These are phyloP conservation scores for Lentinula raphanica DNA, from an alignment of 768 basidiomycete genomes.

Conservation along the genomic window DNA sequence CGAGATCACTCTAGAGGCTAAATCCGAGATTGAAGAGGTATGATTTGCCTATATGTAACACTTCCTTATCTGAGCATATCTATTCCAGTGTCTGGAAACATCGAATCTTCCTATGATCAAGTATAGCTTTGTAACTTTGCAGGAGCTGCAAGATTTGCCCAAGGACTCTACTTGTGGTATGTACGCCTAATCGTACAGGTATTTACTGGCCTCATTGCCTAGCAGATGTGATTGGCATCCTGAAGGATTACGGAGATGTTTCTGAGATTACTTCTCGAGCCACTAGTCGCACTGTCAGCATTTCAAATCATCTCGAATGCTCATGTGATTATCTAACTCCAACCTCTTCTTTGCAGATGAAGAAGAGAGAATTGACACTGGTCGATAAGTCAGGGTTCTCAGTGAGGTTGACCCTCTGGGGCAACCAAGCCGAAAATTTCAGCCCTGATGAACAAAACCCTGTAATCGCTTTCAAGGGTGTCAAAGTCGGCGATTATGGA, in stretches of 20 bases:
- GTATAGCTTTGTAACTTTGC: slow-evolving; percentile 74
- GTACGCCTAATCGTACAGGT: slow-evolving; percentile 17
- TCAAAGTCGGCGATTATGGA: slow-evolving; percentile 88
- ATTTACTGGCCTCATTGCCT: slow-evolving; percentile 8
- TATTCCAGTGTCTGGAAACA: slow-evolving; percentile 71
- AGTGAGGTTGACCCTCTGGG: slow-evolving; percentile 90
- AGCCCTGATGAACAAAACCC: slow-evolving; percentile 47
- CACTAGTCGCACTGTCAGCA: slow-evolving; percentile 60
- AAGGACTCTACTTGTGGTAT: slow-evolving; percentile 85
- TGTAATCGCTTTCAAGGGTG: slow-evolving; percentile 90
- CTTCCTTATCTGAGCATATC: slow-evolving; percentile 3
- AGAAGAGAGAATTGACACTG: slow-evolving; percentile 84
- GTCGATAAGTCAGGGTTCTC: slow-evolving; percentile 79
- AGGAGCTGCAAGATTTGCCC: slow-evolving; percentile 50
- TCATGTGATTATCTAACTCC: no score
- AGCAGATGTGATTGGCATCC: slow-evolving; percentile 81
- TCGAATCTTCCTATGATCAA: slow-evolving; percentile 73
- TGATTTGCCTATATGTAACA: slow-evolving; percentile 12
- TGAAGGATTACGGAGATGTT: slow-evolving; percentile 71
- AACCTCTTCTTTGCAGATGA: slow-evolving; percentile 44
- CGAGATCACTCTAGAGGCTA: slow-evolving; percentile 80
- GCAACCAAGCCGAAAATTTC: slow-evolving; percentile 87
- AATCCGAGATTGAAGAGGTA: slow-evolving; percentile 84
- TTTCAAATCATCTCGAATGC: no score
- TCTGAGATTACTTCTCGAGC: slow-evolving; percentile 72